These are phyloP conservation scores for Erythrobasidium yunnanense DNA, from an alignment of 768 basidiomycete genomes.

Conservation along the genomic window DNA sequence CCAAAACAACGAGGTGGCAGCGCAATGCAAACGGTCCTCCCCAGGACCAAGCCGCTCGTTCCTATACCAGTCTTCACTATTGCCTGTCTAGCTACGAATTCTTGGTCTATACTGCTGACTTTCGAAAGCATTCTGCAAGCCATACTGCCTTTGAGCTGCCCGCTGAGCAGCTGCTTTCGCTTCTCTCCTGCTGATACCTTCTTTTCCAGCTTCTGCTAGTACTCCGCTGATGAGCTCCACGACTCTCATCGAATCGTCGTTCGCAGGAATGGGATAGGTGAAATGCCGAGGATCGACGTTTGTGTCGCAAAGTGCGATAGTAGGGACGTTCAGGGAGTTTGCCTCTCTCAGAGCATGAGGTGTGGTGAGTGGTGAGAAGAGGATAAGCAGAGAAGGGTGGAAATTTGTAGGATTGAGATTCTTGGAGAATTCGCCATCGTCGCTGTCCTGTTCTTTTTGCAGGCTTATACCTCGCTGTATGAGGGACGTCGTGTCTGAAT, in stretches of 20 bases:
- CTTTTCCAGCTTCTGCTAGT: slow-evolving; percentile 68
- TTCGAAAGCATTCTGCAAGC: background rate
- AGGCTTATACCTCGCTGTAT: slow-evolving; percentile 39
- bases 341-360: slow-evolving; percentile 77
- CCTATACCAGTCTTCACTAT: too few relatives aligned
- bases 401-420: slow-evolving; percentile 46
- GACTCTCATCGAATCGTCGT: slow-evolving; percentile 82
- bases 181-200: slow-evolving; percentile 41
- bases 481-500: slow-evolving; percentile 40
- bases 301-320: slow-evolving; percentile 85
- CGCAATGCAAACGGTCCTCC: too few relatives aligned
- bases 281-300: slow-evolving; percentile 91
- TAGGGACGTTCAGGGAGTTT: slow-evolving; percentile 76
- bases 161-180: slow-evolving; percentile 5
- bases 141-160: background rate
- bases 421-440: slow-evolving; percentile 2
- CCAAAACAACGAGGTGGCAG: too few relatives aligned
- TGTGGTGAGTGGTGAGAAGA: slow-evolving; percentile 81
- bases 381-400: slow-evolving; percentile 74
- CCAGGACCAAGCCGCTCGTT: too few relatives aligned
- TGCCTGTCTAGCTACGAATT: too few relatives aligned
- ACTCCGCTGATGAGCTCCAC: slow-evolving; percentile 84
- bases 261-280: slow-evolving; percentile 97
- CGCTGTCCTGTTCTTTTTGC: background rate
- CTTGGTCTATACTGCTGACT: too few relatives aligned